Evolutionary conservation across 208 protist genomes (phyloP).

Genomic region (Porcisia deanei): DNA sequence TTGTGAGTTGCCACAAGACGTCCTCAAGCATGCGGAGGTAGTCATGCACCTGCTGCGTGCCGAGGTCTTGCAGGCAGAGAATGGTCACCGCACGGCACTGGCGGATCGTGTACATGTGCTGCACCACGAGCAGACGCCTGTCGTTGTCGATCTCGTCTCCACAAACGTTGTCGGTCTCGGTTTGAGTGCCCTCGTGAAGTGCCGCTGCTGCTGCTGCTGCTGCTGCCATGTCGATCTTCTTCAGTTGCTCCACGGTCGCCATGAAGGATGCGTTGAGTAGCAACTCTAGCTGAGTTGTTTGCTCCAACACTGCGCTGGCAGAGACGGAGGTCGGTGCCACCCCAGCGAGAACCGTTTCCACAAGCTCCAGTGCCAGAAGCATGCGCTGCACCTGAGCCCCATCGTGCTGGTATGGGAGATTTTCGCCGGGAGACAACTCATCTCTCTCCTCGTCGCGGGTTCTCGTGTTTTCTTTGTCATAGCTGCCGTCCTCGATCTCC

Average conservation of each 20-base stretch:
- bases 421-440: neutral
- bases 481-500: constrained; percentile 10
- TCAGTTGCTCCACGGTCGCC: constrained; percentile 13
- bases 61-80: constrained; percentile 74
- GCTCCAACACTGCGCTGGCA: constrained; percentile 65
- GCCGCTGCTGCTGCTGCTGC: constrained; percentile 1
- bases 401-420: neutral
- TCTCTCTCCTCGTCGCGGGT: neutral
- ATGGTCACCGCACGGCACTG: constrained; percentile 60
- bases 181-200: neutral
- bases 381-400: constrained; percentile 23
- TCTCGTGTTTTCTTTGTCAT: neutral
- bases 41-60: constrained; percentile 60
- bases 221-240: neutral
- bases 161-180: neutral
- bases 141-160: neutral
- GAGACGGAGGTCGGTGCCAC: constrained; percentile 67
- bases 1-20: constrained; percentile 78
- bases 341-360: constrained; percentile 66
- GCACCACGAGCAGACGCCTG: constrained; percentile 1
- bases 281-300: constrained; percentile 78
- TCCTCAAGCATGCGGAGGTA: constrained; percentile 82
- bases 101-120: constrained; percentile 56
- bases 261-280: constrained; percentile 52
- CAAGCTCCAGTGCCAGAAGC: constrained; percentile 63